Evolutionary conservation across 352 stramenopile species (phyloP), one percentile per base, ranked within the genome.

Genomic region (Pythium brassicae): DNA sequence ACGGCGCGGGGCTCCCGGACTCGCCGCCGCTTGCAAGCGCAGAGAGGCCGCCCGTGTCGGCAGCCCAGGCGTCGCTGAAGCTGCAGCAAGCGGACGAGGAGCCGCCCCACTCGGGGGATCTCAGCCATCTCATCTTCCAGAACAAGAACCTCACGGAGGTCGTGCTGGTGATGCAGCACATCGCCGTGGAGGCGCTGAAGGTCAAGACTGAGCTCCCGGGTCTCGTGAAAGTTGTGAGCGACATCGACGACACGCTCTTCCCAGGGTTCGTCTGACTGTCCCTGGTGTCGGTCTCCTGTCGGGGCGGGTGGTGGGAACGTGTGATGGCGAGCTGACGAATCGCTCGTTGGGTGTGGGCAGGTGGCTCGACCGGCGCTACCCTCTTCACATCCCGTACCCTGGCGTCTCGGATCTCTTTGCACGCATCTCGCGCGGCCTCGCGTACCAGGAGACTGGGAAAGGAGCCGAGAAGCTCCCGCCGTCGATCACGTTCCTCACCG

Each of bases 211-310:
- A 76, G 20, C 58, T 70, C 37, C 77, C 82, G 17, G 57, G 82
- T 5, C 63, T 94, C n/a, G 57, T 94, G 27, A 94, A 94, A 57
- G 83, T 94, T 7, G 70, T 94, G n/a, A 94, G 84, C 50, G 84
- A 94, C 50, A 94, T 94, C 39, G 84, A 94, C 43, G 84, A 94
- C 61, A 94, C 84, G 26, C 63, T 94, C 7, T 92, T 89, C 39
- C 65, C 84, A 9, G 84, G 84, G 32, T 81, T 59, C 32, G 53
- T 57, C 2, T 22, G 20, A 11, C 8, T n/a, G 14, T 56, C 9
- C 15, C 3, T 23, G 8, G 1, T 3, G 7, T 22, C 10, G 32
- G 14, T 37, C 22, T n/a, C n/a, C n/a, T n/a, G n/a, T n/a, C n/a
- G n/a, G n/a, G n/a, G n/a, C n/a, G n/a, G n/a, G n/a, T n/a, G n/a